Conservation (phyloP, 768 basidiomycete genomes). For the Crepidotus variabilis region DNA sequence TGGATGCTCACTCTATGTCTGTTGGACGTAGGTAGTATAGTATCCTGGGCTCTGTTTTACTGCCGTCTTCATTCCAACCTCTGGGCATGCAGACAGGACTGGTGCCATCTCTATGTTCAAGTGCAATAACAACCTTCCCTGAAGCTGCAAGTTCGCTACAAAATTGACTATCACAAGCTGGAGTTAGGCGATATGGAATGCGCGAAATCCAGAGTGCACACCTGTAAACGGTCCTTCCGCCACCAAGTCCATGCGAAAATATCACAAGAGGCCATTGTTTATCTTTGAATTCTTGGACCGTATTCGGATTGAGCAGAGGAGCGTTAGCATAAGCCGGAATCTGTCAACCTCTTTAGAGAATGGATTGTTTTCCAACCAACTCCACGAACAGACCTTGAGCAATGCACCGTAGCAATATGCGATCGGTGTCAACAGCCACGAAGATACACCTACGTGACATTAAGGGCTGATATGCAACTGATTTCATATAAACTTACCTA, state of each 20-base stretch:
- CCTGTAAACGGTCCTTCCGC: constrained; percentile 71
- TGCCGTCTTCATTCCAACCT: constrained; percentile 23
- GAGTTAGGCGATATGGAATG: not conserved
- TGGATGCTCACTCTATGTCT: constrained; percentile 48
- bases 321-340: constrained; percentile 57
- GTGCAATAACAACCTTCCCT: constrained; percentile 76
- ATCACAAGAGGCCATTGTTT: constrained; percentile 72
- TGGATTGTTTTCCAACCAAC: not conserved
- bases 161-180: constrained; percentile 46
- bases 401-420: constrained; percentile 48
- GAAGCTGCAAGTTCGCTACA: constrained; percentile 71
- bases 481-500: constrained; percentile 30
- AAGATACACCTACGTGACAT: constrained; percentile 26
- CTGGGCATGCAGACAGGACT: constrained; percentile 47
- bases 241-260: constrained; percentile 83
- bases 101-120: constrained; percentile 85
- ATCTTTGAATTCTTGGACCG: constrained; percentile 1
- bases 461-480: not conserved
- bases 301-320: constrained; percentile 41
- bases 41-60: constrained; percentile 21
- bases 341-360: constrained; percentile 25
- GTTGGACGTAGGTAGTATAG: constrained; percentile 52
- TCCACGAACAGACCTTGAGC: constrained; percentile 36
- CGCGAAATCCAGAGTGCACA: constrained; percentile 12
- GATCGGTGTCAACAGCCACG: constrained; percentile 46